Conservation (phyloP, 2,329 filamentous ascomycete genomes). For the Aspergillus sergii region DNA sequence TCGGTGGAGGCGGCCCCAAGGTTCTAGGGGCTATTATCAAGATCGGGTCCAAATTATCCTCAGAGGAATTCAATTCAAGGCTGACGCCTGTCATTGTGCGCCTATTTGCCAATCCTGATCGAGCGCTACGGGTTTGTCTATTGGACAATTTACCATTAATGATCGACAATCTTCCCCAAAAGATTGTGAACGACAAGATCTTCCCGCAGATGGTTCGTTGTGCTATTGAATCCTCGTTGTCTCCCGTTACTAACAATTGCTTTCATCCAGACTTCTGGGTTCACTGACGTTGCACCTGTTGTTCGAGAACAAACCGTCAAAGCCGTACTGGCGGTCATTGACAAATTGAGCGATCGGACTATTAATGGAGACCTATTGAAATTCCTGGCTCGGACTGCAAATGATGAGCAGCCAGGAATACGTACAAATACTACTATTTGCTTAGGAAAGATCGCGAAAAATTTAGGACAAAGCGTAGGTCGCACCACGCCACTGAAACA, state of each 20-base stretch:
- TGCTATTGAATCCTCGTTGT: not conserved
- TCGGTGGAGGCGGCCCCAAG: slow-evolving; percentile 91
- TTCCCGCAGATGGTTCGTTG: slow-evolving; percentile 83
- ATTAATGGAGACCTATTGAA: slow-evolving; percentile 92
- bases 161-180: slow-evolving; percentile 87
- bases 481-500: not conserved
- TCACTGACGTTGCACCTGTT: slow-evolving; percentile 86
- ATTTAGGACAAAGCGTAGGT: slow-evolving; percentile 67
- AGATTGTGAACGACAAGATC: slow-evolving; percentile 91
- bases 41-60: slow-evolving; percentile 81
- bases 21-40: slow-evolving; percentile 88
- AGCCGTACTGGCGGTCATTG: slow-evolving; percentile 82
- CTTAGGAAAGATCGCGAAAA: slow-evolving; percentile 90
- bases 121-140: slow-evolving; percentile 86
- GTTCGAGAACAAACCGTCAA: slow-evolving; percentile 96
- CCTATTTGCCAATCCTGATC: slow-evolving; percentile 86
- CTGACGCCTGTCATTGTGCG: slow-evolving; percentile 85
- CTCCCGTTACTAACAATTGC: not conserved
- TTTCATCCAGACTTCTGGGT: slow-evolving; percentile 73
- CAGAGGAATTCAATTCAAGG: slow-evolving; percentile 84
- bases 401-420: slow-evolving; percentile 96
- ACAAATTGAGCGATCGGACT: slow-evolving; percentile 86
- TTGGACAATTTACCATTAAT: slow-evolving; percentile 86
- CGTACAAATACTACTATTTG: slow-evolving; percentile 98
- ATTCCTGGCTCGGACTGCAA: slow-evolving; percentile 91